Percentiles rank a stretch among this genome's conserved stretches.
These are phyloP conservation scores for Dentipellis fragilis DNA, from an alignment of 768 basidiomycete species.

Conservation along the genomic window DNA sequence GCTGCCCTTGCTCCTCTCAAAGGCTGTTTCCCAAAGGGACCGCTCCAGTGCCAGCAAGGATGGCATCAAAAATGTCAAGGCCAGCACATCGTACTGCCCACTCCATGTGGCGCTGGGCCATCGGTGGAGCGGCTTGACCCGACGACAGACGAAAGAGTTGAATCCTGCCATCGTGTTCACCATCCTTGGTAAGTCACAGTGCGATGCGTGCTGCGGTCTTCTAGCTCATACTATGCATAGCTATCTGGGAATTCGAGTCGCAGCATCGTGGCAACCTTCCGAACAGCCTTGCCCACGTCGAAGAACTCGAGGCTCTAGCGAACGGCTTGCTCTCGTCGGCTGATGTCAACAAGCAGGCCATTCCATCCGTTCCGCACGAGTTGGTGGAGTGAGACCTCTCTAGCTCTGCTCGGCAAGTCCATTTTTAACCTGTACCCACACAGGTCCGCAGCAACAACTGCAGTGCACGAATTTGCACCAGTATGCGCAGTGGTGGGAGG, in stretches of 20 bases:
- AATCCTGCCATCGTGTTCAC: conserved; percentile 66
- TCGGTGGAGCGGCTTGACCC: conserved; percentile 60
- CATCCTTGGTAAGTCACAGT: conserved; percentile 48
- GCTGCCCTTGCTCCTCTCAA: conserved; percentile 1
- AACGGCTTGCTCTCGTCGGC: conserved; percentile 50
- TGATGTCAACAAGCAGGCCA: conserved; percentile 61
- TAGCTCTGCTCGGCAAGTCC: too few relatives aligned
- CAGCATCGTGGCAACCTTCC: conserved; percentile 50
- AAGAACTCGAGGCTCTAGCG: conserved; percentile 55
- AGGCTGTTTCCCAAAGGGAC: conserved; percentile 31
- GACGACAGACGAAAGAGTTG: conserved; percentile 73
- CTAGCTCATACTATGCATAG: conserved; percentile 27
- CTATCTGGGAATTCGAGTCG: conserved; percentile 76
- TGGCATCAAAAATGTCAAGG: conserved; percentile 46
- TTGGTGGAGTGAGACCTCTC: conserved; percentile 47
- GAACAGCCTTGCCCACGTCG: conserved; percentile 30
- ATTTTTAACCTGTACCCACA: neutral
- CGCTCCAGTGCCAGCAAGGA: conserved; percentile 48
- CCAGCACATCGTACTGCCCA: conserved; percentile 54
- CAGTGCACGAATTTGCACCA: conserved; percentile 80
- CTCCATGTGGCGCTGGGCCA: conserved; percentile 54
- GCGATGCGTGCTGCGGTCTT: neutral
- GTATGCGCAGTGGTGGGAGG: conserved; percentile 94
- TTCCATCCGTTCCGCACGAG: conserved; percentile 44
- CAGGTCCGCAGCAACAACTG: conserved; percentile 63